Conservation (phyloP, 192 early-diverging fungal genomes). For the Coemansia pectinata region DNA sequence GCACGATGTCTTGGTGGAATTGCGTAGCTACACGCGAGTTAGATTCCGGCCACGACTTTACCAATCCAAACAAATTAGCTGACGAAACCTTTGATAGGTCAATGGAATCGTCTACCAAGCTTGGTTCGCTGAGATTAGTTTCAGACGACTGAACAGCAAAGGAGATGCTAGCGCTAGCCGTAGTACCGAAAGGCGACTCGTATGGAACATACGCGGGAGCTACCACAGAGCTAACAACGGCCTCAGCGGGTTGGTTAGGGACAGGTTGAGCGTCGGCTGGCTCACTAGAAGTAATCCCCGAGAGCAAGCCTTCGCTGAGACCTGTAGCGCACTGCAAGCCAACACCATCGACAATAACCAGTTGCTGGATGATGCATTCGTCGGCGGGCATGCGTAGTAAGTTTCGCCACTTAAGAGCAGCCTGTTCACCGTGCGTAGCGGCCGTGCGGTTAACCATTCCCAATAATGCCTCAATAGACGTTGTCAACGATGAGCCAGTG, state of each 20-base stretch:
- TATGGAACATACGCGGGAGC: conserved; percentile 6
- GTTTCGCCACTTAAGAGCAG: neutral
- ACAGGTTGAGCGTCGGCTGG: neutral
- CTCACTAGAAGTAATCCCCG: neutral
- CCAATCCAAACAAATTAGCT: neutral
- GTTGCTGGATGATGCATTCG: conserved; percentile 20
- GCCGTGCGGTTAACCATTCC: neutral
- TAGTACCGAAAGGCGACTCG: conserved; percentile 21
- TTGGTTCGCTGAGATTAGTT: neutral
- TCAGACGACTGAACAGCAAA: neutral
- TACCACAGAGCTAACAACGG: neutral
- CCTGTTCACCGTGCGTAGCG: neutral
- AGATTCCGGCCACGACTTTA: conserved; percentile 5
- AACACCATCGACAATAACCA: conserved; percentile 25
- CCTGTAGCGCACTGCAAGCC: conserved; percentile 10
- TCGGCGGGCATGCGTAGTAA: conserved; percentile 8
- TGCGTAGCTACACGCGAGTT: neutral
- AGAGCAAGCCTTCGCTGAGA: conserved; percentile 1
- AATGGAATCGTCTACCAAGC: neutral
- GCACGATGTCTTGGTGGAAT: conserved; percentile 11
- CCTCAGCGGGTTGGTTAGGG: neutral
- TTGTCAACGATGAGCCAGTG: neutral
- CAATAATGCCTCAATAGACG: neutral
- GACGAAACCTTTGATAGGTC: conserved; percentile 6
- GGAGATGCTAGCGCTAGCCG: neutral